phyloP scores from a whole-genome alignment of 768 basidiomycete species.

The Pisolithus tinctorius region DNA sequence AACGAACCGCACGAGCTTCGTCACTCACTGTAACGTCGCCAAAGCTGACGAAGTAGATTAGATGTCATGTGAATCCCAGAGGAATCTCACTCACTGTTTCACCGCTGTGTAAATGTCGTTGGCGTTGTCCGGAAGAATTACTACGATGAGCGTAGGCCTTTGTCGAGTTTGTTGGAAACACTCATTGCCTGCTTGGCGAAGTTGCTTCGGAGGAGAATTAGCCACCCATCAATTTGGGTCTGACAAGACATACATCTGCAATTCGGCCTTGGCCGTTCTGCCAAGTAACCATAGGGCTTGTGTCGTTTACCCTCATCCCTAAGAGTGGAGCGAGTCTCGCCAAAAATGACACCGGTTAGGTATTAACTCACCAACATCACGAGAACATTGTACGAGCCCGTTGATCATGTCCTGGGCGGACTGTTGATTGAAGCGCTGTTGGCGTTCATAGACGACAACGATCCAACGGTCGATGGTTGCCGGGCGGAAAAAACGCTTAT shows the following conservation, averaged over 20 bases:
- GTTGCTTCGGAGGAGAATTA: slow-evolving; percentile 28
- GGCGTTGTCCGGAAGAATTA: slow-evolving; percentile 65
- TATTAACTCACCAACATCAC: slow-evolving; percentile 50
- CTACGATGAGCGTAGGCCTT: slow-evolving; percentile 54
- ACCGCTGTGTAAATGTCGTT: slow-evolving; percentile 72
- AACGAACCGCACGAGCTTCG: background rate
- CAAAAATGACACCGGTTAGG: background rate
- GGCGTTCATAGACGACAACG: slow-evolving; percentile 60
- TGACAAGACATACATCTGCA: slow-evolving; percentile 29
- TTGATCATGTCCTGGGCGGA: slow-evolving; percentile 47
- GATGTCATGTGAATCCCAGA: background rate
- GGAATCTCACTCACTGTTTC: slow-evolving; percentile 57
- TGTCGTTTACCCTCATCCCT: slow-evolving; percentile 56
- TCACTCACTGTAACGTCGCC: slow-evolving; percentile 54
- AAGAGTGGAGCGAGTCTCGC: background rate
- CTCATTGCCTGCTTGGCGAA: slow-evolving; percentile 45
- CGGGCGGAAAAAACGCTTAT: slow-evolving; percentile 62
- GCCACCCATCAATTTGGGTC: background rate
- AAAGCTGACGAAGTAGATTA: slow-evolving; percentile 39
- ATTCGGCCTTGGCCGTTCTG: slow-evolving; percentile 54
- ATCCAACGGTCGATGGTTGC: slow-evolving; percentile 51
- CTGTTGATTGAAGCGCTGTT: slow-evolving; percentile 46
- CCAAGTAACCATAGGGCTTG: slow-evolving; percentile 41
- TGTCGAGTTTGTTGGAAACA: slow-evolving; percentile 34
- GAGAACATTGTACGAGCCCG: slow-evolving; percentile 43